Evolutionary conservation across 352 stramenopile species (phyloP), one percentile per base, ranked within the genome.

Genomic region (Globisporangium abappressorium): DNA sequence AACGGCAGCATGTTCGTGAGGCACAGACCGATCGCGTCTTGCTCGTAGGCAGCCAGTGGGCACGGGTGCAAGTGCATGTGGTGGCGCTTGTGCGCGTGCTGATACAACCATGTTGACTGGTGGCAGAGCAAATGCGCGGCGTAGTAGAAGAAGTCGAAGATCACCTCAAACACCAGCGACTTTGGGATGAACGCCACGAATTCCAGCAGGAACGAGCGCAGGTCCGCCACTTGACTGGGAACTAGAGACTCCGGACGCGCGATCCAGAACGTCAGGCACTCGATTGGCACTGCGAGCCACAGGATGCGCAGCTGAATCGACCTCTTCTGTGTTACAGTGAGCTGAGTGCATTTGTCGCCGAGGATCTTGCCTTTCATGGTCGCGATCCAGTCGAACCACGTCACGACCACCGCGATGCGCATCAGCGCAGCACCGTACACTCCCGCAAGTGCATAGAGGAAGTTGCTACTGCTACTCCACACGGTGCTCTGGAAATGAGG

Each of bases 121-220:
- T 94, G 87, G 63, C 82, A 94, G 28, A 36, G 33, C 33, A 36
- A 36, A 36, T 36, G 33, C 33, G 33, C 9, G 33, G 33, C 5
- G 33, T 11, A 97, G 75, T 97, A 88, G 66, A 94, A 93, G 3
- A 95, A 79, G 74, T 97, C 90, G 66, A 97, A 96, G 28, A 87
- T 66, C 28, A 95, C 15, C 60, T 97, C 90, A 65, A 96, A 94
- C 22, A 82, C 58, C 26, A 97, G 80, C 64, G 90, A 97, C 73
- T 91, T 91, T 60, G 85, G 82, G 59, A 97, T 82, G 68, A 97
- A 97, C 26, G 36, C 22, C 20, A 57, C 76, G 49, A 81, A 94
- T 46, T 83, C 78, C 18, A 67, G 7, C 24, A 82, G 33, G 28
- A 90, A 78, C 57, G 69, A 66, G 26, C 47, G 8, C 14, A 59